Evolutionary conservation across 1,284 basidiomycete genomes (phyloP), one percentile per base, ranked within the genome.

Genomic region (Cerrena zonata): DNA sequence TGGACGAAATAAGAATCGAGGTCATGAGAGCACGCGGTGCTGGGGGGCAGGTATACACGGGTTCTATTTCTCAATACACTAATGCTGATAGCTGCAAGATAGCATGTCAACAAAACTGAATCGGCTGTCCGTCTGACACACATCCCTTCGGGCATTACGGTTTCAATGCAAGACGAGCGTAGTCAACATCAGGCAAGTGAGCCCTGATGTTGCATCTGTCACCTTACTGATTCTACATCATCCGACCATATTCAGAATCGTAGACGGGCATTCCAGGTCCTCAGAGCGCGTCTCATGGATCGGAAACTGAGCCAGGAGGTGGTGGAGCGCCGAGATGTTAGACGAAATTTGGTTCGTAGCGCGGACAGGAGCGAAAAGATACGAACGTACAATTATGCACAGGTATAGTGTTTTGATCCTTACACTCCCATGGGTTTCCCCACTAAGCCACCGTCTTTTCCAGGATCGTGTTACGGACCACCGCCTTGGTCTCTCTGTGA

Each of bases 61-160:
- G 5, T 39, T 5, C 11, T 40, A 7, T 5, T 47, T 5, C 41
- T 21, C 42, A 26, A 15, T 48, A 40, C 21, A 22, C 18, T 26
- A 18, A 44, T 51, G 40, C 55, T 59, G 25, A 55, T 36, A 23
- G 4, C 38, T 30, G 15, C 11, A 19, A 34, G 45, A 2, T 62
- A 95, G 86, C 95, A 99, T 70, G 96, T 99, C 61, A 99, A 99
- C 73, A 93, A 91, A 77, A 99, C 95, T 0, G 96, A 99, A 69
- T 97, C 94, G 0, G 96, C 96, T 1, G 91, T 99, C n/a, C 86
- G 96, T 1, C 69, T 99, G 30, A 96, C 94, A 0, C 96, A 99
- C 61, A 71, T 91, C 12, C 95, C 96, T 0, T 91, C 93, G 1
- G 94, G 94, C 0, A 90, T 98, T 50, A 89, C 86, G 0, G 96